phyloP scores from a whole-genome alignment of 495 filamentous ascomycete species.

The Talaromyces liani region DNA sequence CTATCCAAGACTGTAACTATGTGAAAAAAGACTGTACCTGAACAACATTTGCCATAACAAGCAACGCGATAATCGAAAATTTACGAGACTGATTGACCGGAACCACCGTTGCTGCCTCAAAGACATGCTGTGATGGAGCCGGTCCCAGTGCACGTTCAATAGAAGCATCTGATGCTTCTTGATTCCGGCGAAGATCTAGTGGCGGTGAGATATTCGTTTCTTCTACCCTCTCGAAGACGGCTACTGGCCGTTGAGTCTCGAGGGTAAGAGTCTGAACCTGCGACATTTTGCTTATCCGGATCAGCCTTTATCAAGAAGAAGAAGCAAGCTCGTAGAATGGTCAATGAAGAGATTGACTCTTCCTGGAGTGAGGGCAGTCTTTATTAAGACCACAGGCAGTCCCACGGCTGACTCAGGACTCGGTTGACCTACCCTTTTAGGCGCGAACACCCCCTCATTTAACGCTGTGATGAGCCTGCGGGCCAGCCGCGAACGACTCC shows the following conservation, averaged over 20 bases:
- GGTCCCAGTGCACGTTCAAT: neutral
- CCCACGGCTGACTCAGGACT: neutral
- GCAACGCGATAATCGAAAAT: constrained; percentile 15
- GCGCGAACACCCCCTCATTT: neutral
- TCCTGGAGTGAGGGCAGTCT: neutral
- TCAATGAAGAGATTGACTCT: neutral
- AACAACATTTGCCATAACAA: constrained; percentile 22
- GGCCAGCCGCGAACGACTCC: neutral
- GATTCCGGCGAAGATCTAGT: neutral
- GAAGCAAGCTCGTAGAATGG: neutral
- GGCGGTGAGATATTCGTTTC: neutral
- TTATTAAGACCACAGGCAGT: neutral
- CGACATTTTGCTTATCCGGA: neutral
- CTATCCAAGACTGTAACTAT: neutral
- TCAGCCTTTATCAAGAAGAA: neutral
- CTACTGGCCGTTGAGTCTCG: neutral
- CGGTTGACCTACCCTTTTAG: neutral
- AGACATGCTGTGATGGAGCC: constrained; percentile 13
- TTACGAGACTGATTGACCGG: constrained; percentile 15
- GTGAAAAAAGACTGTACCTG: constrained; percentile 16
- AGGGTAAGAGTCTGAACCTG: neutral
- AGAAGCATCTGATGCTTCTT: neutral
- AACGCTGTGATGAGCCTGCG: neutral
- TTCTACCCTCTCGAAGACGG: neutral
- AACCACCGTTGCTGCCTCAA: constrained; percentile 14